Evolutionary conservation across 2,329 filamentous ascomycete species (phyloP), one percentile per base, ranked within the genome.

Genomic region (Septoria linicola): DNA sequence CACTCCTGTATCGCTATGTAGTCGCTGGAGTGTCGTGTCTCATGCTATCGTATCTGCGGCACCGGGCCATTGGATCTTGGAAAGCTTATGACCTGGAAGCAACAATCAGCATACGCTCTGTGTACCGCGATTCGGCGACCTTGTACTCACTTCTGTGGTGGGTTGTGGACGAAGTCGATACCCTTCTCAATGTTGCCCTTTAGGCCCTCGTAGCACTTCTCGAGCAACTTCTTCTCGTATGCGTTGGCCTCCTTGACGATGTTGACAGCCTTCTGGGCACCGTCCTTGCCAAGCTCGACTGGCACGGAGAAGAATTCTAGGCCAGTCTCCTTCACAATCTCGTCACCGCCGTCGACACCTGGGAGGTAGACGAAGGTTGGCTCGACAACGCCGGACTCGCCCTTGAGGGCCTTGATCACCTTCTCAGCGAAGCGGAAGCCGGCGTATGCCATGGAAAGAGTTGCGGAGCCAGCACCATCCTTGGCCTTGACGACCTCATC

Each of bases 401-500:
- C 93, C 75, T 88, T 88, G 67, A 79, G 72, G 63, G 91, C 93
- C 78, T 87, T 90, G 69, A 99, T 84, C 54, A 99, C 80, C 76
- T 91, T 90, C 80, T 97, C 90, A 65, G 93, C 89, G 69, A 97
- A 97, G 66, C 90, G 87, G 83, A 85, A 97, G 63, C 93, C 93
- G 63, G 93, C 93, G 71, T 90, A 95, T 55, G 90, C 90, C 90
- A 96, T 96, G 65, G 89, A 95, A 48, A 96, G 81, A 53, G 90
- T 96, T 61, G 90, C 90, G 55, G 89, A 95, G 60, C 90, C 90
- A 68, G 85, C 84, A 67, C 90, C 90, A 61, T 93, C 88, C 83
- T 96, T 96, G 70, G 90, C 90, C 80, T 92, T 85, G 72, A 96
- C 90, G 59, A 96, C 90, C 78, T 96, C 90, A 64, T 99, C 93